Base-by-base conservation (phyloP, 2,329 filamentous ascomycete genomes). In the Nemania serpens region DNA sequence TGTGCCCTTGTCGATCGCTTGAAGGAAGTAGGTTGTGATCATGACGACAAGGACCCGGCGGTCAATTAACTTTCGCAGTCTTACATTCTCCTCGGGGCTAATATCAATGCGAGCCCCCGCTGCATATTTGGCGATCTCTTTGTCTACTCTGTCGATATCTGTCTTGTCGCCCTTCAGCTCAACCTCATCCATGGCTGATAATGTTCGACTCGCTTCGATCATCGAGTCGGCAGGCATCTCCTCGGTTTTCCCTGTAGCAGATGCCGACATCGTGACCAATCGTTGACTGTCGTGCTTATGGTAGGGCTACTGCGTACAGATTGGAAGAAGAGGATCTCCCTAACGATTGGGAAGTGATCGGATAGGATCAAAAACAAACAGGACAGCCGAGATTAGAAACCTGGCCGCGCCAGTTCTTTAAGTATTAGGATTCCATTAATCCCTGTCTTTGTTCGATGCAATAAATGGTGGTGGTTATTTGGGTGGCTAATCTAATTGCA, bases 21-120 rank as follows among this genome's bases (percentile, higher is more conserved):
- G 89, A 20, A 91, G 75, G 70, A 92, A 91, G 74, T 92, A 91
- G 0, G 88, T 91, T 49, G 82, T 74, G 59, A 92, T 82, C 89
- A 93, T 92, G 72, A 92, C 79, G 2, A 82, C 75, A 45, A 93
- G 76, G 2, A 92, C 83, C 34, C 89, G 83, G 63, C 79, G 82
- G 74, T 92, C 88, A 66, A 92, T 90, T 77, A 86, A 78, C 53
- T 75, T 81, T 64, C 84, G 86, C 54, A 93, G 79, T 33, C 88
- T 78, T 41, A 75, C 79, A 73, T 85, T 87, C 55, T 88, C 85
- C 59, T 83, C 85, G 1, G 80, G 76, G 3, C 82, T 79, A 68
- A 92, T 86, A 1, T 83, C 76, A 51, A 91, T 76, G 5, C 77
- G 78, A 17, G 73, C 80, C 18, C 81, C 80, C 18, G 81, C 81